A percentile compares a stretch with the other conserved stretches of the same genome.
Evolutionary conservation across 352 stramenopile genomes (phyloP).

Genomic region (Phytophthora constricta): DNA sequence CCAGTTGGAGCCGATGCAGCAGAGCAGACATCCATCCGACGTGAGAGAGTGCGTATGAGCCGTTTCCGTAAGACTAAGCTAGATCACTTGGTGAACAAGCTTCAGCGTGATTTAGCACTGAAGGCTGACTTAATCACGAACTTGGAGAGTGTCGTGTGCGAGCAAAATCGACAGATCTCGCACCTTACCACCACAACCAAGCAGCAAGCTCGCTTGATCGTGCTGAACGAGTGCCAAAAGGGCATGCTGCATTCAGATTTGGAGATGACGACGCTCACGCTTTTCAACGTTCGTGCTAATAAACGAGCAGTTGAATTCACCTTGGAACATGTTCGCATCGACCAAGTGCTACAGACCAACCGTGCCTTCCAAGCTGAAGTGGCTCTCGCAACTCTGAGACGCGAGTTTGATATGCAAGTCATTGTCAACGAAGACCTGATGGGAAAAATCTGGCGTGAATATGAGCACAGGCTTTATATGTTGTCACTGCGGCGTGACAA

Average conservation of each 20-base stretch:
- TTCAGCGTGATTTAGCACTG: conserved; percentile 54
- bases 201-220: conserved; percentile 46
- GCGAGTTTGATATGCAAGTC: conserved; percentile 59
- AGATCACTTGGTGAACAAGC: conserved; percentile 64
- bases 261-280: conserved; percentile 38
- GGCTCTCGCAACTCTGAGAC: conserved; percentile 43
- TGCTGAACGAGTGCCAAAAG: conserved; percentile 55
- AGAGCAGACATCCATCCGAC: not conserved
- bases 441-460: conserved; percentile 57
- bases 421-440: conserved; percentile 63
- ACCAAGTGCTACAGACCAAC: conserved; percentile 54
- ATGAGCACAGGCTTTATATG: conserved; percentile 72
- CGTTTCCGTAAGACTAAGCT: conserved; percentile 74
- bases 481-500: conserved; percentile 60
- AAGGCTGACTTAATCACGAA: conserved; percentile 55
- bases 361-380: conserved; percentile 53
- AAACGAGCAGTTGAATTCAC: conserved; percentile 30
- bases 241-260: conserved; percentile 59
- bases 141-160: conserved; percentile 61
- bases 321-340: conserved; percentile 48
- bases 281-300: conserved; percentile 25
- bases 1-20: conserved; percentile 9
- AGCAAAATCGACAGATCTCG: conserved; percentile 56
- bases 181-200: conserved; percentile 50
- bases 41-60: conserved; percentile 63